Percentiles rank a stretch among this genome's conserved stretches.
phyloP scores from a whole-genome alignment of 139 green algal species.

The Mesostigma viride region DNA sequence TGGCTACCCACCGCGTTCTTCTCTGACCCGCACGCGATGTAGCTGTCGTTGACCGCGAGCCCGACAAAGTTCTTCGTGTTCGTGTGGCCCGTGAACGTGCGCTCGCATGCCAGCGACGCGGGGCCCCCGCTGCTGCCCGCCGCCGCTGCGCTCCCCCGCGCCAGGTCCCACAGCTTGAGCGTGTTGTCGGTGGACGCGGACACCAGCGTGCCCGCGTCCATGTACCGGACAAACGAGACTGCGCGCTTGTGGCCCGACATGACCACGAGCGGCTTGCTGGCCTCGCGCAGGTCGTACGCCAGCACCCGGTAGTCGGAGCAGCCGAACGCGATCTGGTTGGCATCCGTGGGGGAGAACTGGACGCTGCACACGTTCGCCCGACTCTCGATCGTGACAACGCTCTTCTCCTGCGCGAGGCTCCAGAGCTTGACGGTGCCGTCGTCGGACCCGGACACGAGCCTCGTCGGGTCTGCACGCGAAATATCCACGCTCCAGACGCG shows the following conservation, averaged over 20 bases:
- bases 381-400: constrained; percentile 42
- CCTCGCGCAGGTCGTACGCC: constrained; percentile 32
- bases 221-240: constrained; percentile 56
- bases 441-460: constrained; percentile 69
- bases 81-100: constrained; percentile 53
- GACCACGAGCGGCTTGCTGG: constrained; percentile 28
- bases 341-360: constrained; percentile 46
- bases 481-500: constrained; percentile 82
- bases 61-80: constrained; percentile 95
- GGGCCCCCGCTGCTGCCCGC: constrained; percentile 3
- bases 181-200: constrained; percentile 44
- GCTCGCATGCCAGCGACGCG: constrained; percentile 12
- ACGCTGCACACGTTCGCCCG: constrained; percentile 79
- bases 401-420: constrained; percentile 38
- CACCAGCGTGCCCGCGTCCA: constrained; percentile 26
- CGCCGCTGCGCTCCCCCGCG: background rate
- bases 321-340: constrained; percentile 69
- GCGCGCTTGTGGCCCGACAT: constrained; percentile 52
- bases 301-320: constrained; percentile 62
- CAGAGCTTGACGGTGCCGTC: constrained; percentile 82
- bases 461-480: constrained; percentile 37
- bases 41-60: constrained; percentile 51
- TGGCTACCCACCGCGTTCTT: constrained; percentile 55
- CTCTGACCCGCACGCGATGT: constrained; percentile 77
- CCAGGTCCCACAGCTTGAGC: constrained; percentile 46